Percentiles rank a stretch among this genome's conserved stretches.
Conservation (phyloP, 176 grass and related monocot species). For the Oryza coarctata region DNA sequence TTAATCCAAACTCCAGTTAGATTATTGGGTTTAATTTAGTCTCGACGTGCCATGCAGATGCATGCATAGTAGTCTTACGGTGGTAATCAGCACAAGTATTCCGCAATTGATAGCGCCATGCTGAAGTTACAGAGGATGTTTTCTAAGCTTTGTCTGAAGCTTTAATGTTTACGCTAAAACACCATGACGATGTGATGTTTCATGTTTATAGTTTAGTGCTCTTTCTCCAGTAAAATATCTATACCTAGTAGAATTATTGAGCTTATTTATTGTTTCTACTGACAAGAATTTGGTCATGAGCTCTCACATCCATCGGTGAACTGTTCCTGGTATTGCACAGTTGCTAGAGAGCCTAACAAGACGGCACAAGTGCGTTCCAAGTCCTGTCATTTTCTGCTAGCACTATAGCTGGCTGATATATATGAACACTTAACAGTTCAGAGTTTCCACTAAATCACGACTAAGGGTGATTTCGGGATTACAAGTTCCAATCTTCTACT, state of each 20-base stretch:
- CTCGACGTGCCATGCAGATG: constrained; percentile 22
- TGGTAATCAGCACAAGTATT: not conserved
- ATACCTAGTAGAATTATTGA: not conserved
- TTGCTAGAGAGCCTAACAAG: not conserved
- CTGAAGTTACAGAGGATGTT: not conserved
- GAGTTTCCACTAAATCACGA: constrained; percentile 31
- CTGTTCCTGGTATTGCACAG: not conserved
- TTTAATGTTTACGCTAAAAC: constrained; percentile 15
- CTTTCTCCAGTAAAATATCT: not conserved
- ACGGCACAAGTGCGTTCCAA: not conserved
- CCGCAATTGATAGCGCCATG: constrained; percentile 1
- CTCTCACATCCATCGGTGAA: not conserved
- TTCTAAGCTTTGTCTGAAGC: constrained; percentile 11
- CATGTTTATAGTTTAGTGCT: not conserved
- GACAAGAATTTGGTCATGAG: not conserved
- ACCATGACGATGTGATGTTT: not conserved
- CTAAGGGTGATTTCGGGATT: too few relatives aligned
- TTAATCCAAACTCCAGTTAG: constrained; percentile 1
- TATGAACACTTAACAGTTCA: constrained; percentile 27
- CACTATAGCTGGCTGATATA: constrained; percentile 32
- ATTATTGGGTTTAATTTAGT: constrained; percentile 22
- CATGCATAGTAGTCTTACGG: constrained; percentile 5
- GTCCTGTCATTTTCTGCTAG: constrained; percentile 12
- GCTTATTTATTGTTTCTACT: not conserved
- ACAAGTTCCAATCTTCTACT: too few relatives aligned